A percentile compares a stretch with the other conserved stretches of the same genome.
Conservation (phyloP, 2,329 filamentous ascomycete species). For the Botrytis sinoallii region DNA sequence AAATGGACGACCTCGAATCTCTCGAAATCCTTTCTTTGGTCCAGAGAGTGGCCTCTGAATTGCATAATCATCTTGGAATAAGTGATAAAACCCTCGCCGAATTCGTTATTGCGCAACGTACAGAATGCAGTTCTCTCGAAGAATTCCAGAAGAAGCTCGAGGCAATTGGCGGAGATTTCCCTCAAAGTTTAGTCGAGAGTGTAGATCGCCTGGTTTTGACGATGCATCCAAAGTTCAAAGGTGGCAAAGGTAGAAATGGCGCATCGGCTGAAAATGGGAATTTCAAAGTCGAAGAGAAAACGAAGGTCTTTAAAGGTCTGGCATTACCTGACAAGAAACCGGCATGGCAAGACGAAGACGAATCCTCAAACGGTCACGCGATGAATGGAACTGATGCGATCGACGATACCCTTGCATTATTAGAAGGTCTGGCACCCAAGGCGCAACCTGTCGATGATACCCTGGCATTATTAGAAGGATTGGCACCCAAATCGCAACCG, state of each 20-base stretch:
- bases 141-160: constrained; percentile 76
- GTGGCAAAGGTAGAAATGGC: constrained; percentile 59
- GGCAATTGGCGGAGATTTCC: constrained; percentile 72
- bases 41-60: constrained; percentile 88
- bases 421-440: constrained; percentile 81
- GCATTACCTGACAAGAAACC: constrained; percentile 76
- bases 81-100: constrained; percentile 94
- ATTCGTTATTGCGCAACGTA: constrained; percentile 88
- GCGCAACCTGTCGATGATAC: constrained; percentile 69
- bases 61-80: constrained; percentile 90
- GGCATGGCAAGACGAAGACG: constrained; percentile 50
- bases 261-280: constrained; percentile 42
- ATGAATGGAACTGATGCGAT: constrained; percentile 61
- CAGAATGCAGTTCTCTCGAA: constrained; percentile 65
- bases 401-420: constrained; percentile 86
- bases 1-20: constrained; percentile 67
- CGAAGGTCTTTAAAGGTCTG: constrained; percentile 85
- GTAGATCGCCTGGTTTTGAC: constrained; percentile 84
- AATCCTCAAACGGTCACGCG: constrained; percentile 36
- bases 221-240: constrained; percentile 87
- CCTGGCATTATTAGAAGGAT: constrained; percentile 81
- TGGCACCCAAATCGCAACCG: constrained; percentile 63
- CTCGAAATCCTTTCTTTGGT: constrained; percentile 93
- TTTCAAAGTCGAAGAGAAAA: constrained; percentile 63
- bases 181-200: constrained; percentile 82